Percentiles rank a stretch among this genome's conserved stretches.
phyloP scores from a whole-genome alignment of 2,329 filamentous ascomycete genomes.

The Aspergillus sp. region DNA sequence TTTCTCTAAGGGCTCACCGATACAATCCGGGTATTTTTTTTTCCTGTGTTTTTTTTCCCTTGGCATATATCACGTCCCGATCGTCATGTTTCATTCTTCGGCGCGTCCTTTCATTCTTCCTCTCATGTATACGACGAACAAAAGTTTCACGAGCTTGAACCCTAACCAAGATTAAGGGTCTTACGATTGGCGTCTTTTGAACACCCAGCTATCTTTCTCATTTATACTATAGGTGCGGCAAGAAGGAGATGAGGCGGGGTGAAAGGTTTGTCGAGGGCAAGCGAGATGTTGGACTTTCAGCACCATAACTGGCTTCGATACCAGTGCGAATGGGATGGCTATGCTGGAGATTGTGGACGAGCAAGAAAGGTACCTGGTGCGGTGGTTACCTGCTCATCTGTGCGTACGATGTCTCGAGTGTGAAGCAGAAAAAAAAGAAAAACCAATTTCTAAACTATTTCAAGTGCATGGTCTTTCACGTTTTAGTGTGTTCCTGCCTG shows the following conservation, averaged over 20 bases:
- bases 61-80: conserved; percentile 45
- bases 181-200: conserved; percentile 50
- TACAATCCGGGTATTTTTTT: conserved; percentile 29
- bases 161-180: conserved; percentile 39
- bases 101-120: conserved; percentile 33
- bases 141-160: conserved; percentile 47
- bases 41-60: conserved; percentile 34
- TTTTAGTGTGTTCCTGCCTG: not conserved
- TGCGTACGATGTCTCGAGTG: conserved; percentile 29
- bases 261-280: conserved; percentile 36
- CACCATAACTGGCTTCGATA: conserved; percentile 33
- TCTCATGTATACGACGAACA: conserved; percentile 50
- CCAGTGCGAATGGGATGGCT: conserved; percentile 30
- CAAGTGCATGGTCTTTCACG: not conserved
- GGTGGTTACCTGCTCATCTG: conserved; percentile 28
- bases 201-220: conserved; percentile 42
- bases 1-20: conserved; percentile 35
- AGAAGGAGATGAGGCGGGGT: conserved; percentile 38
- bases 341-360: conserved; percentile 30
- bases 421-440: conserved; percentile 28
- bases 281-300: conserved; percentile 32
- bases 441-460: conserved; percentile 11
- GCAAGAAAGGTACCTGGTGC: conserved; percentile 28
- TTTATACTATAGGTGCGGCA: conserved; percentile 38
- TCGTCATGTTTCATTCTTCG: conserved; percentile 31